Percentiles rank a stretch among this genome's conserved stretches.
Conservation (phyloP, 495 filamentous ascomycete species). For the Trichodelitschia bisporula region DNA sequence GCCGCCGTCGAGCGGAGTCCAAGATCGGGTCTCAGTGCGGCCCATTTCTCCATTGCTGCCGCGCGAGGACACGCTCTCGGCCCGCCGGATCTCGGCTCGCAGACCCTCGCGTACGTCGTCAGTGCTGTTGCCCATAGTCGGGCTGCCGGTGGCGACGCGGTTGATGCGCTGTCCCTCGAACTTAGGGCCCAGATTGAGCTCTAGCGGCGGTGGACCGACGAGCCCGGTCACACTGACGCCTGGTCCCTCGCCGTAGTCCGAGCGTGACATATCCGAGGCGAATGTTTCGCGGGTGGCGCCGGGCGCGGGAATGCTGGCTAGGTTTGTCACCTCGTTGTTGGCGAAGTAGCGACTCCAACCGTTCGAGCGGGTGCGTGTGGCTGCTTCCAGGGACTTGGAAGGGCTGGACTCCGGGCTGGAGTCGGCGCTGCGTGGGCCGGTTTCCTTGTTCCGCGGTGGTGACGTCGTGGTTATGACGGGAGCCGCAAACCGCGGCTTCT, state of each 20-base stretch:
- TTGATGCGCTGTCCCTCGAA: constrained; percentile 26
- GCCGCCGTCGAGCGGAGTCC: background rate
- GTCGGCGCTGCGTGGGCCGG: constrained; percentile 3
- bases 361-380: constrained; percentile 23
- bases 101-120: constrained; percentile 6
- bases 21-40: constrained; percentile 4
- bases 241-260: background rate
- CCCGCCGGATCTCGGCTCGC: constrained; percentile 11
- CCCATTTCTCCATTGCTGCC: constrained; percentile 8
- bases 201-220: constrained; percentile 20
- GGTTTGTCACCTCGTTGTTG: constrained; percentile 23
- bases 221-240: background rate
- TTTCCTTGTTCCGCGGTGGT: constrained; percentile 1
- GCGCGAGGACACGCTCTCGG: constrained; percentile 22
- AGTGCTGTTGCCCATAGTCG: constrained; percentile 28
- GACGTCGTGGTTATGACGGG: background rate
- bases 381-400: constrained; percentile 3
- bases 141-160: constrained; percentile 37
- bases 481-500: constrained; percentile 3
- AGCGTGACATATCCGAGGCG: constrained; percentile 9
- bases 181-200: constrained; percentile 16
- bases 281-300: constrained; percentile 11
- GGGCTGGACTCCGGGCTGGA: constrained; percentile 6
- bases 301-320: constrained; percentile 15
- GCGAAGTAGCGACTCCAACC: constrained; percentile 38